These are phyloP conservation scores for Backusella macrospora DNA, from an alignment of 192 early-diverging fungal genomes.

Conservation along the genomic window DNA sequence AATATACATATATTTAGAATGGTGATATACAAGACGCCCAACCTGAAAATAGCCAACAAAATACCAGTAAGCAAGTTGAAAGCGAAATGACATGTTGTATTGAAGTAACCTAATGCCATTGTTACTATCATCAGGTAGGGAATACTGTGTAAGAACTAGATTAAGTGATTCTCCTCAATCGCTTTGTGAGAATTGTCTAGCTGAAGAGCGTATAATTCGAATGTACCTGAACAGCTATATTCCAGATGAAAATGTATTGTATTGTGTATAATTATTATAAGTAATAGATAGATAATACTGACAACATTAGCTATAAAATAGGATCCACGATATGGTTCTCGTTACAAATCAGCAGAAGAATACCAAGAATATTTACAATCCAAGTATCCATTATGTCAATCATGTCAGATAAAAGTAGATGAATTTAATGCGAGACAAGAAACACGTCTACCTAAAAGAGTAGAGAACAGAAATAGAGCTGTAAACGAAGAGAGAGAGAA, in stretches of 20 bases:
- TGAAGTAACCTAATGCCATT: not conserved
- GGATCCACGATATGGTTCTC: not conserved
- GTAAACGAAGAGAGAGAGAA: not conserved
- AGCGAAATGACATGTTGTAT: too few relatives aligned
- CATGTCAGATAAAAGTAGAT: not conserved
- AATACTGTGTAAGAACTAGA: not conserved
- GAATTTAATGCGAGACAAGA: not conserved
- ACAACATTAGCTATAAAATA: not conserved
- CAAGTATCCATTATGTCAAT: not conserved
- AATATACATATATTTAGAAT: not conserved
- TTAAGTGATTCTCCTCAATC: not conserved
- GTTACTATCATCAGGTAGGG: not conserved
- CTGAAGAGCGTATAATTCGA: not conserved
- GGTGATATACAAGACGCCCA: not conserved
- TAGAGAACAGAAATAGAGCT: not conserved
- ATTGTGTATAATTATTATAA: not conserved
- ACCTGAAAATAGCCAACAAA: not conserved
- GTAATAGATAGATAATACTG: not conserved
- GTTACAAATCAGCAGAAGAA: not conserved
- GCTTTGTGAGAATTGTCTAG: not conserved
- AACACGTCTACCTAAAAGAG: not conserved
- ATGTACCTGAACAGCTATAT: slow-evolving; percentile 1
- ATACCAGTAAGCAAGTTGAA: not conserved
- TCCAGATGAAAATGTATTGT: not conserved
- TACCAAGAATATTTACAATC: not conserved